phyloP scores from a whole-genome alignment of 2,329 filamentous ascomycete species.

The Truncatella angustata region DNA sequence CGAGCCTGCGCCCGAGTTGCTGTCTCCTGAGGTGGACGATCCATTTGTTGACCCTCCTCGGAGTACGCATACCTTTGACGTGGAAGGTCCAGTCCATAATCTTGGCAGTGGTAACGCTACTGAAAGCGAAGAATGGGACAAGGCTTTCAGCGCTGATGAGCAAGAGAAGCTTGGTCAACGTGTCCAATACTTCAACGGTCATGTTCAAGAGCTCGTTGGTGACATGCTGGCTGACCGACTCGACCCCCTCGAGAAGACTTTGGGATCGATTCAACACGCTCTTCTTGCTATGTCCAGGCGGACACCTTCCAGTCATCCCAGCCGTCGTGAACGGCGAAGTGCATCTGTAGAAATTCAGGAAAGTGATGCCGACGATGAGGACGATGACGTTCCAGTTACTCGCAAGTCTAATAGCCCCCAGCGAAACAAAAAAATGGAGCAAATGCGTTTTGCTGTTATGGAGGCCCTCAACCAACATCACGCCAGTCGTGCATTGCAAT shows the following conservation, averaged over 20 bases:
- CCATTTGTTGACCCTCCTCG: constrained; percentile 55
- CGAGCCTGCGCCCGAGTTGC: constrained; percentile 43
- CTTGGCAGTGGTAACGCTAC: constrained; percentile 63
- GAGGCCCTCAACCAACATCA: constrained; percentile 69
- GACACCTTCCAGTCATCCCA: constrained; percentile 52
- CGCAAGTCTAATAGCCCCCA: constrained; percentile 74
- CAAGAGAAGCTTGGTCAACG: constrained; percentile 80
- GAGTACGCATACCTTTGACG: constrained; percentile 44
- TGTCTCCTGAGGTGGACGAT: constrained; percentile 58
- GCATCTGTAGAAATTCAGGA: constrained; percentile 68
- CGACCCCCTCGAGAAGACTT: constrained; percentile 75
- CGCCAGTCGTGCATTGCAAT: constrained; percentile 33
- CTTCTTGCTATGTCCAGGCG: constrained; percentile 57
- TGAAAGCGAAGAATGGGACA: constrained; percentile 88
- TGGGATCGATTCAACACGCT: constrained; percentile 72
- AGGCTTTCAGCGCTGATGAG: constrained; percentile 76
- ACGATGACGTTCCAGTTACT: constrained; percentile 63
- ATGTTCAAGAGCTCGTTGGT: constrained; percentile 83
- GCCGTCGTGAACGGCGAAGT: constrained; percentile 52
- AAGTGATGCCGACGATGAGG: constrained; percentile 93
- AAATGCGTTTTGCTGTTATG: constrained; percentile 70
- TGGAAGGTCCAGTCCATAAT: constrained; percentile 53
- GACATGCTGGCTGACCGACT: constrained; percentile 73
- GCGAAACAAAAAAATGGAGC: constrained; percentile 76
- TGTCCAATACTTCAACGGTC: constrained; percentile 85